Evolutionary conservation across 2,329 filamentous ascomycete genomes (phyloP).

Genomic region (Leptosphaerulina australis): DNA sequence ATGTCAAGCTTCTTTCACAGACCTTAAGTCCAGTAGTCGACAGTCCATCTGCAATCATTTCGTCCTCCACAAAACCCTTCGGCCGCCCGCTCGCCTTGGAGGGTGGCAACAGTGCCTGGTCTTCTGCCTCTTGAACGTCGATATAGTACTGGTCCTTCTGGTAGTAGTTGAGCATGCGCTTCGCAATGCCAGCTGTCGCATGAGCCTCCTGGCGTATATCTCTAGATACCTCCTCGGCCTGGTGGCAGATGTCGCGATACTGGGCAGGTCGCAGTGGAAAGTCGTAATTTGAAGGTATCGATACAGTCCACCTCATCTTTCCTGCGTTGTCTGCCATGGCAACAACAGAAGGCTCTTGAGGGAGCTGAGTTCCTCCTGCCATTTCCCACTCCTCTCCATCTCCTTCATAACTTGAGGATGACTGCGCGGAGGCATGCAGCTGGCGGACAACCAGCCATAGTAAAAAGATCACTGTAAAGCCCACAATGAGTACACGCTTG

Average conservation of each 20-base stretch:
- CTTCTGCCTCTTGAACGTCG: slow-evolving; percentile 74
- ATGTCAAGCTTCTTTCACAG: slow-evolving; percentile 76
- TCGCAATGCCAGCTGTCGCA: slow-evolving; percentile 32
- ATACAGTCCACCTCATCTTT: slow-evolving; percentile 77
- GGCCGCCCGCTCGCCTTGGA: slow-evolving; percentile 48
- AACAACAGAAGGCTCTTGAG: slow-evolving; percentile 74
- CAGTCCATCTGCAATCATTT: slow-evolving; percentile 37
- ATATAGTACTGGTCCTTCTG: slow-evolving; percentile 71
- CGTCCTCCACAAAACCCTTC: slow-evolving; percentile 48
- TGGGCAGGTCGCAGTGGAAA: slow-evolving; percentile 72
- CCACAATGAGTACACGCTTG: slow-evolving; percentile 62
- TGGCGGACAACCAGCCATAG: slow-evolving; percentile 57
- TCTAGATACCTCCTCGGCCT: slow-evolving; percentile 69
- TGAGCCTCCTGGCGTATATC: slow-evolving; percentile 48
- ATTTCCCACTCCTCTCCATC: slow-evolving; percentile 65
- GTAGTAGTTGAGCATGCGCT: slow-evolving; percentile 60
- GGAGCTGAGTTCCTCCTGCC: slow-evolving; percentile 68
- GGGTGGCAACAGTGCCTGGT: slow-evolving; percentile 64
- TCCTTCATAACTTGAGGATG: slow-evolving; percentile 24
- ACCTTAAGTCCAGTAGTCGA: slow-evolving; percentile 53
- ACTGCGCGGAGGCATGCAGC: slow-evolving; percentile 23
- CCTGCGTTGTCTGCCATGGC: slow-evolving; percentile 70
- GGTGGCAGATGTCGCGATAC: slow-evolving; percentile 72
- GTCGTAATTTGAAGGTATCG: slow-evolving; percentile 68
- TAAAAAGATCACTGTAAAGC: slow-evolving; percentile 55